These are phyloP conservation scores for Marasmius fiardii DNA, from an alignment of 1,284 basidiomycete genomes.

Conservation along the genomic window DNA sequence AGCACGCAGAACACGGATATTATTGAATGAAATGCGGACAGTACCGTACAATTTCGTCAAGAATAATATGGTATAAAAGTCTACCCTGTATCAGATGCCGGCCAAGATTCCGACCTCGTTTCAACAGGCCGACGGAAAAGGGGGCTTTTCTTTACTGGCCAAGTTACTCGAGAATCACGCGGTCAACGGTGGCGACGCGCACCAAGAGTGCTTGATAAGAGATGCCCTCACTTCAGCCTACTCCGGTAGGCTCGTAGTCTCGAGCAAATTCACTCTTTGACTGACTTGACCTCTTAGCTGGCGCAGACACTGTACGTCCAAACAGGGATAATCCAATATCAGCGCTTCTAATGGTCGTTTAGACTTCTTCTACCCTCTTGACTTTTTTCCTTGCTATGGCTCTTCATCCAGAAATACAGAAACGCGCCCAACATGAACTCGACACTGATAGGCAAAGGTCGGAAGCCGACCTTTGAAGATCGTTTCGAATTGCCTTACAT, in stretches of 20 bases:
- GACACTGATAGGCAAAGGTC: conserved; percentile 3
- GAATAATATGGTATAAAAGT: neutral
- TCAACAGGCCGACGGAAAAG: neutral
- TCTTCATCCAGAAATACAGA: conserved; percentile 1
- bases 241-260: neutral
- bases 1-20: neutral
- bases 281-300: neutral
- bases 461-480: conserved; percentile 2
- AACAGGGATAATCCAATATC: neutral
- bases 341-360: neutral
- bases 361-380: neutral
- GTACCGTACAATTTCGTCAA: neutral
- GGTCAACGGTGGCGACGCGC: neutral
- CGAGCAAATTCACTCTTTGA: no score
- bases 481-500: conserved; percentile 1
- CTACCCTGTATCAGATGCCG: neutral
- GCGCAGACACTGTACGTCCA: neutral
- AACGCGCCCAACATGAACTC: conserved; percentile 6
- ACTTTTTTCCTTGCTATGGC: conserved; percentile 6
- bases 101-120: no score
- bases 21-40: neutral
- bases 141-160: neutral
- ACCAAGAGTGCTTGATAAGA: neutral
- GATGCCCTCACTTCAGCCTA: neutral
- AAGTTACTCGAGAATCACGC: neutral